Evolutionary conservation across 2,329 filamentous ascomycete genomes (phyloP), one percentile per base, ranked within the genome.

Genomic region (Thielaviopsis musarum): DNA sequence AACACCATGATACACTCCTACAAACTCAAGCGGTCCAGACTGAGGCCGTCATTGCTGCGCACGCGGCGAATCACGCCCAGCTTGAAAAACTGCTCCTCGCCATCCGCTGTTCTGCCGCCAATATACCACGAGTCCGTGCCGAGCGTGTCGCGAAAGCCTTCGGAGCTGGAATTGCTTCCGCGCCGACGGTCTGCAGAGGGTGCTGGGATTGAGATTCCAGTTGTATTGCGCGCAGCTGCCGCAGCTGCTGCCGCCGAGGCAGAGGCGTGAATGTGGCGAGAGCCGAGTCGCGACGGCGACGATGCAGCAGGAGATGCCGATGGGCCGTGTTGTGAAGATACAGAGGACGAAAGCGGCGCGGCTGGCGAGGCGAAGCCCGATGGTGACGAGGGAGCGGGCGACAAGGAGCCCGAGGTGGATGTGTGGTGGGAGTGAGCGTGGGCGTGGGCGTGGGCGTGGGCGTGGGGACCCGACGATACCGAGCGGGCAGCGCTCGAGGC

Each of bases 21-120:
- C 71, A 91, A 74, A 67, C 86, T 90, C 69, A 91, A 70, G 59
- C 84, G 78, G 71, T 91, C 87, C 60, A 89, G 71, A 65, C 86
- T 90, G 65, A 90, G 70, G 51, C 86, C 77, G 68, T 90, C 87
- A 59, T 84, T 83, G 69, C 87, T 91, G 67, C 82, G 76, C 60
- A 87, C 82, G 59, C 85, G 74, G 68, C 83, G 80, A 55, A 91
- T 82, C 64, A 91, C 86, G 52, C 85, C 86, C 52, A 91, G 73
- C 72, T 88, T 88, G 70, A 90, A 91, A 72, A 88, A 90, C 66
- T 81, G 80, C 69, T 91, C 87, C 66, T 91, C 87, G n/a, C 87
- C 87, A 1, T 73, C 77, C 1, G 86, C 85, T 28, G 86, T 90
- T 67, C 85, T 74, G 6, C 87, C 87, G 22, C 87, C 87, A 59